Base-by-base conservation (phyloP, 345 rosid species). In the Anacardium occidentale region DNA sequence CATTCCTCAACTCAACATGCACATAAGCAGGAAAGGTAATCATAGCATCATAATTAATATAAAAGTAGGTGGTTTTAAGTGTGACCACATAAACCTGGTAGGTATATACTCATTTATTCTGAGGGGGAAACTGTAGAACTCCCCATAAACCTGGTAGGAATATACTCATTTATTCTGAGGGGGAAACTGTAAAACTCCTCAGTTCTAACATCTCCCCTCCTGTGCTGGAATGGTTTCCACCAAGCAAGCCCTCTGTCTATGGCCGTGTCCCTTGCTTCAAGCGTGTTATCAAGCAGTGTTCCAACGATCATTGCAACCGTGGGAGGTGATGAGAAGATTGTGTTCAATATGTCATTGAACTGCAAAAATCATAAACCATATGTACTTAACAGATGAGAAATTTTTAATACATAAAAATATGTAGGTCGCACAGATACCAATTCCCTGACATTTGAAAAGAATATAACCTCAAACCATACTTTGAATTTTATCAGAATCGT, bases 171-270 rank as follows among this genome's bases (percentile, higher is more conserved):
- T 9, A 88, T 15, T 75, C 94, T 77, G 24, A 91, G 75, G 7
- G 99, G 99, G 56, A 80, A 65, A 44, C 86, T 79, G 78, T 95
- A 95, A 77, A 91, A 95, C 81, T 92, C 99, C 0, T 80, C 90
- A 4, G 84, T 92, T 80, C 99, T 81, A 3, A 0, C 2, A 44
- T 95, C 99, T 42, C 99, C 97, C 2, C 80, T 42, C 77, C 88
- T 78, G 72, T 72, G 78, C 81, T 86, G 96, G 89, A 95, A 95
- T 2, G 99, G 99, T 62, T 54, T 77, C 99, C 97, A 95, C 99
- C 99, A 95, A 7, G 82, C 79, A 55, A 85, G 50, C 75, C 98
- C 99, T 85, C 99, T 87, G 62, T 87, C 99, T 0, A 26, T 50
- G 5, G 22, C 51, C 0, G 77, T 62, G 2, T 73, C 61, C 69